A percentile compares a stretch with the other conserved stretches of the same genome.
Evolutionary conservation across 192 early-diverging fungal genomes (phyloP).

Genomic region (Lunasporangiospora selenospora): DNA sequence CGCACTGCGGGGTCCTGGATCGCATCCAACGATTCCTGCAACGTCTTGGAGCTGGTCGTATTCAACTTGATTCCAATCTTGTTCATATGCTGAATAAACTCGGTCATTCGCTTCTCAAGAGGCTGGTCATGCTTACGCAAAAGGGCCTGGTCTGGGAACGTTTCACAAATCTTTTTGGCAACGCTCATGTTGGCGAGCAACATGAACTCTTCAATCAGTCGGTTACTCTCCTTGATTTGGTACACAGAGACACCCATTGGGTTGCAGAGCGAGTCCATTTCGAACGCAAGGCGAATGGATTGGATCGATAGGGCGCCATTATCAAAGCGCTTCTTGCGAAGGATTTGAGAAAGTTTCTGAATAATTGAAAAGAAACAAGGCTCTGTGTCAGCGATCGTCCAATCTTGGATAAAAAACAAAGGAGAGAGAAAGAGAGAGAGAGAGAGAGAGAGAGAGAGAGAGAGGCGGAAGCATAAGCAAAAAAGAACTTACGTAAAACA

Average conservation of each 20-base stretch:
- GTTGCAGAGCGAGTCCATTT: conserved; percentile 87
- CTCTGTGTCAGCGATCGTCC: conserved; percentile 37
- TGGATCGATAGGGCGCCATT: conserved; percentile 88
- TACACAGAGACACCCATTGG: conserved; percentile 88
- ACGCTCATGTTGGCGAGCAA: conserved; percentile 95
- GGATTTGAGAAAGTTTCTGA: conserved; percentile 73
- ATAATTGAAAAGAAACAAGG: too few relatives aligned
- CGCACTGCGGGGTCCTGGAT: conserved; percentile 62
- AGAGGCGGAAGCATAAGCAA: background rate
- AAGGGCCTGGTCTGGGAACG: conserved; percentile 92
- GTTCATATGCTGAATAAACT: conserved; percentile 81
- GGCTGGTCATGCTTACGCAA: conserved; percentile 84
- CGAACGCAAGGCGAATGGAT: conserved; percentile 88
- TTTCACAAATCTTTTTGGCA: conserved; percentile 85
- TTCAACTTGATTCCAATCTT: conserved; percentile 80
- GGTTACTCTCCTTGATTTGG: conserved; percentile 89
- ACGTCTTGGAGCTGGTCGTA: conserved; percentile 57
- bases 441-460: background rate
- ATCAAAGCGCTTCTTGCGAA: conserved; percentile 76
- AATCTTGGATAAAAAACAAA: conserved; percentile 23
- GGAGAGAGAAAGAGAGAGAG: conserved; percentile 25
- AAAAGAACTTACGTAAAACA: conserved; percentile 49
- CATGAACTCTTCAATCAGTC: conserved; percentile 98
- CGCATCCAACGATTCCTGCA: conserved; percentile 66
- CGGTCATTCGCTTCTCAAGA: conserved; percentile 59